A percentile compares a stretch with the other conserved stretches of the same genome.
phyloP scores from a whole-genome alignment of 2,329 filamentous ascomycete species.

The Diaporthe velutina region DNA sequence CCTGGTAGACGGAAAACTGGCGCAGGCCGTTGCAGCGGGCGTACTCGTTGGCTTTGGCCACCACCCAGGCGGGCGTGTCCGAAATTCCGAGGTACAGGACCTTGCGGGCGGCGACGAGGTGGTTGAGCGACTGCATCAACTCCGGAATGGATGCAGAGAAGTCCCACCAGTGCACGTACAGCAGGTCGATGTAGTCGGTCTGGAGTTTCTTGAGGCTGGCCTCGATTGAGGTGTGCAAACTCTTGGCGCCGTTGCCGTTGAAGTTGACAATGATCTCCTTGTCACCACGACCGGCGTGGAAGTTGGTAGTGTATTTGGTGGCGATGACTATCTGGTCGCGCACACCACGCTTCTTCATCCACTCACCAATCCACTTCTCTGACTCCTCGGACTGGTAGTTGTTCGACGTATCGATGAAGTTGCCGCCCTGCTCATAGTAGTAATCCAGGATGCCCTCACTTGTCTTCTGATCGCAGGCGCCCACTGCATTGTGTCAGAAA shows the following conservation, averaged over 20 bases:
- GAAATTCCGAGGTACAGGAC: conserved; percentile 57
- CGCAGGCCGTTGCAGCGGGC: conserved; percentile 51
- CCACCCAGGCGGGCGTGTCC: conserved; percentile 56
- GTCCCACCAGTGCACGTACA: conserved; percentile 62
- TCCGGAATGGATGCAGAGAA: conserved; percentile 56
- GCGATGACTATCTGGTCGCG: conserved; percentile 76
- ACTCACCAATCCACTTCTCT: conserved; percentile 77
- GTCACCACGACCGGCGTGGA: conserved; percentile 53
- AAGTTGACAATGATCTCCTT: conserved; percentile 59
- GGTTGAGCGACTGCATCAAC: conserved; percentile 57
- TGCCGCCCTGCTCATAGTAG: conserved; percentile 70
- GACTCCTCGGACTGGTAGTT: conserved; percentile 75
- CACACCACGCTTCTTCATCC: conserved; percentile 73
- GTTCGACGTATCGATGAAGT: conserved; percentile 80
- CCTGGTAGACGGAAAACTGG: conserved; percentile 56
- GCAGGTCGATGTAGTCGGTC: conserved; percentile 59
- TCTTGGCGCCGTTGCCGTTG: conserved; percentile 73
- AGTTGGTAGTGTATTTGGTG: conserved; percentile 73
- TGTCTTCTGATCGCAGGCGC: conserved; percentile 72
- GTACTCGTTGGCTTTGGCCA: conserved; percentile 54
- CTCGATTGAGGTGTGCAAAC: conserved; percentile 64
- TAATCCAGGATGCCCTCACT: conserved; percentile 75
- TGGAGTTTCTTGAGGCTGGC: conserved; percentile 60
- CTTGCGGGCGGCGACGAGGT: conserved; percentile 55
- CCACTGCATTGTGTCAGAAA: conserved; percentile 49